phyloP scores from a whole-genome alignment of 2,329 filamentous ascomycete species.

The Trichoderma sp. region DNA sequence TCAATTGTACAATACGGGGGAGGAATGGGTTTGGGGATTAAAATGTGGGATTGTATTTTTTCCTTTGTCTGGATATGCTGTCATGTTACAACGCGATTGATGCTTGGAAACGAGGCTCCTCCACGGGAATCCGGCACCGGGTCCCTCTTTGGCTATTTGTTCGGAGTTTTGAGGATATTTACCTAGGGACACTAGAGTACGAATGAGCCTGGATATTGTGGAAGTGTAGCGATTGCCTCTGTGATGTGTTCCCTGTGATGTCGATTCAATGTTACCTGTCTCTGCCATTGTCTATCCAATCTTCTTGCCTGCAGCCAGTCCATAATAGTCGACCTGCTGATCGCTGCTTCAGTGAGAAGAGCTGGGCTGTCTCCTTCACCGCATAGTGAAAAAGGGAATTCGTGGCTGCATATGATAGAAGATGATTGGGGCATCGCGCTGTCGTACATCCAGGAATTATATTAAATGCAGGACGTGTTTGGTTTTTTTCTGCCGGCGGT shows the following conservation, averaged over 20 bases:
- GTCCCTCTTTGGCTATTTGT: constrained; percentile 9
- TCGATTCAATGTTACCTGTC: not conserved
- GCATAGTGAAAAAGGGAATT: not conserved
- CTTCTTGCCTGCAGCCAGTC: not conserved
- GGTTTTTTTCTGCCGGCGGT: not conserved
- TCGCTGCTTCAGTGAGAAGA: not conserved
- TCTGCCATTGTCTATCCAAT: not conserved
- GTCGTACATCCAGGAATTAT: not conserved
- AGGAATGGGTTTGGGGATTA: constrained; percentile 12
- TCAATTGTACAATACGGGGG: constrained; percentile 20
- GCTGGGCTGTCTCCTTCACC: not conserved
- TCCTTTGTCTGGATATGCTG: constrained; percentile 12
- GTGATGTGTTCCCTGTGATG: not conserved
- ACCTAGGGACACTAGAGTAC: constrained; percentile 25
- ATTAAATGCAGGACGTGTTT: not conserved
- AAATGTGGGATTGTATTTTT: constrained; percentile 8
- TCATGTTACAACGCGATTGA: constrained; percentile 11
- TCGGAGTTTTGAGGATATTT: constrained; percentile 21
- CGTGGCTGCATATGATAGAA: not conserved
- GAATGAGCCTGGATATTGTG: constrained; percentile 20
- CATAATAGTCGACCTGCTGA: not conserved
- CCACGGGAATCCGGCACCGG: constrained; percentile 1
- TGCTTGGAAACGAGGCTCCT: constrained; percentile 13
- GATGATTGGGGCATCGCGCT: not conserved
- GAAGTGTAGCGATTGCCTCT: not conserved